phyloP scores from a whole-genome alignment of 2,329 filamentous ascomycete species.

The Bipolaris oryzae region DNA sequence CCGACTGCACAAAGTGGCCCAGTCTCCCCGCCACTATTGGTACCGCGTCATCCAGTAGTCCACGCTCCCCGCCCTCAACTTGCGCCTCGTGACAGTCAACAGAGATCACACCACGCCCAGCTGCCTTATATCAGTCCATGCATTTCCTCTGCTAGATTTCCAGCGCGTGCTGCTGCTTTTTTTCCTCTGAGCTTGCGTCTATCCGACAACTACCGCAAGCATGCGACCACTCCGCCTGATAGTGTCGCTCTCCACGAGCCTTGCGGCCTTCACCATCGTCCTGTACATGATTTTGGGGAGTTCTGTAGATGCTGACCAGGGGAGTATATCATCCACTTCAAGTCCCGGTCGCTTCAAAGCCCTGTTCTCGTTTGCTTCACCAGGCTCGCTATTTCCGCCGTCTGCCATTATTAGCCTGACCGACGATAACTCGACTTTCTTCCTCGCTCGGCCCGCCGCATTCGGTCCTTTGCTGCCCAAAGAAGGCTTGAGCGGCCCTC shows the following conservation, averaged over 20 bases:
- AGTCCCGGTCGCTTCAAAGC: slow-evolving; percentile 47
- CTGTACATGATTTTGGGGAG: slow-evolving; percentile 47
- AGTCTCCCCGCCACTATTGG: slow-evolving; percentile 17
- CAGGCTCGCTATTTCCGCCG: slow-evolving; percentile 89
- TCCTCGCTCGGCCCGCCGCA: slow-evolving; percentile 88
- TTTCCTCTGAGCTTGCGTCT: slow-evolving; percentile 8
- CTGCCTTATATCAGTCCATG: slow-evolving; percentile 30
- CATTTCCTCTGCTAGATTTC: slow-evolving; percentile 18
- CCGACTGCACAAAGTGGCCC: slow-evolving; percentile 2
- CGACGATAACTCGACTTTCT: slow-evolving; percentile 97
- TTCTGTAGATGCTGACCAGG: slow-evolving; percentile 26
- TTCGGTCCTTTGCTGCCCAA: slow-evolving; percentile 82
- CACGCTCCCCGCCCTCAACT: slow-evolving; percentile 5
- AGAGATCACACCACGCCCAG: slow-evolving; percentile 5
- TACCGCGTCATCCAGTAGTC: slow-evolving; percentile 26
- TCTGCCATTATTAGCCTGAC: slow-evolving; percentile 95
- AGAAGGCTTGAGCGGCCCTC: slow-evolving; percentile 80
- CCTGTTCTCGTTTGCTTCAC: slow-evolving; percentile 58
- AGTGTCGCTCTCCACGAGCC: slow-evolving; percentile 53
- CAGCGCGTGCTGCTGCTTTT: slow-evolving; percentile 36
- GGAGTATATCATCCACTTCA: slow-evolving; percentile 23
- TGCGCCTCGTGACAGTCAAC: slow-evolving; percentile 13
- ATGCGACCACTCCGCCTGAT: slow-evolving; percentile 47
- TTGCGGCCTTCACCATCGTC: slow-evolving; percentile 53
- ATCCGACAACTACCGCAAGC: slow-evolving; percentile 20